Base-by-base conservation (phyloP, 2,329 filamentous ascomycete species). In the Grosmannia penicillata region DNA sequence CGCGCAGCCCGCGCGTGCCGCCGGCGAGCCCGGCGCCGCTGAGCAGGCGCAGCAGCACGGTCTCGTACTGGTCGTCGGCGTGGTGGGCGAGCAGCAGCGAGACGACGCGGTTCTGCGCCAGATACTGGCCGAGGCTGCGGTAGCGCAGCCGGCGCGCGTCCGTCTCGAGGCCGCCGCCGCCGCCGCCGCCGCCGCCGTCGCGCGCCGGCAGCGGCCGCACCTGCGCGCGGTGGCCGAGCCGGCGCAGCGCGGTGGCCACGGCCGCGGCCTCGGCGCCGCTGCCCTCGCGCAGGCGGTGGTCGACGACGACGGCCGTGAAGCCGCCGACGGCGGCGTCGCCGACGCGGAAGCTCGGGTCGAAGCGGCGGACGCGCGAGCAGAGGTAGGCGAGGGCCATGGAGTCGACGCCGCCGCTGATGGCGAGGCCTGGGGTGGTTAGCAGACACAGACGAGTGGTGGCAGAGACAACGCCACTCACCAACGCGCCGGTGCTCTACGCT, bases 321-420 rank as follows among this genome's bases (percentile, higher is more conserved):
- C 49, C 48, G 21, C 39, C 28, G 27, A 63, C 50, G 13, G 62
- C 58, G 42, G 66, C 63, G 48, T 68, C 68, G 25, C 59, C 59
- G 21, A 74, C 51, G 31, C 47, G 57, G 44, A 63, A 50, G 21
- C 47, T 42, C 3, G 50, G 51, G 33, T 61, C 51, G 4, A 44
- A 43, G 4, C 43, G 53, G 27, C 58, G 56, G 26, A 70, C 49
- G 33, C 62, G 57, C 35, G 65, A 68, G 53, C 82, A 83, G 26
- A 96, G 68, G 43, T 66, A 76, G 39, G 86, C 85, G 43, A 98
- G 65, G 22, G 89, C 89, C 87, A 96, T 98, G n/a, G 89, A 96
- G 57, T 98, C 91, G 28, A 91, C 82, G 8, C 91, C 91, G 19
- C 91, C 91, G 52, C 87, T 95, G 44, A 96, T 66, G 14, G 87